Conservation (phyloP, 306 rosid genomes). For the Vigna reflexopilosa region DNA sequence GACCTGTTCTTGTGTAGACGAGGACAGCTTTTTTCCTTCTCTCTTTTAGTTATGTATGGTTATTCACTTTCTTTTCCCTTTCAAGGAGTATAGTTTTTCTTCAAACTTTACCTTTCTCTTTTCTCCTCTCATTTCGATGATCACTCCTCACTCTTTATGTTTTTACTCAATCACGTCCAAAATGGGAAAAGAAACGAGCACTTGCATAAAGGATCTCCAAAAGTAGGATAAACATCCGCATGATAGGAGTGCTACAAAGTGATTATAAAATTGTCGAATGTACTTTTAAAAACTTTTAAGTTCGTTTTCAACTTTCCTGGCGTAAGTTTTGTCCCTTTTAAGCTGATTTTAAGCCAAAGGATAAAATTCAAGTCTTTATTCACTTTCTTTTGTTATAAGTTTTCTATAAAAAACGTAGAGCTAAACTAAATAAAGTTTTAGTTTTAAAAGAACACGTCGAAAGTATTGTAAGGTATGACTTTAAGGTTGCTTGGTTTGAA, state of each 20-base stretch:
- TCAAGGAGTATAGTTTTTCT: slow-evolving; percentile 31
- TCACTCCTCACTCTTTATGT: background rate
- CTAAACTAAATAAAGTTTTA: background rate
- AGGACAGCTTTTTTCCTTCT: slow-evolving; percentile 55
- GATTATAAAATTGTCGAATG: background rate
- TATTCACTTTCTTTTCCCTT: slow-evolving; percentile 46
- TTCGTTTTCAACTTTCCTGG: background rate
- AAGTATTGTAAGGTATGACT: background rate
- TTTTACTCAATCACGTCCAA: background rate
- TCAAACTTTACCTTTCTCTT: slow-evolving; percentile 1
- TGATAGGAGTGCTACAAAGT: background rate
- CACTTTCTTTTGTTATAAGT: background rate
- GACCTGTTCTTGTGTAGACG: slow-evolving; percentile 72
- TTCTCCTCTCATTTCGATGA: background rate
- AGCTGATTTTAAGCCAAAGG: background rate
- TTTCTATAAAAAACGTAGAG: background rate
- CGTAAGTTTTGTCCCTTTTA: no score
- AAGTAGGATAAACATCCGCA: background rate
- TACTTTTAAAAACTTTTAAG: background rate
- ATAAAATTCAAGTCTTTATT: background rate
- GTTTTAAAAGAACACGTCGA: background rate
- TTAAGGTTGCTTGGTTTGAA: no score
- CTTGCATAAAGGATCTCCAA: background rate
- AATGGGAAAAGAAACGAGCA: background rate
- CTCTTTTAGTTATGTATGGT: slow-evolving; percentile 51